These are phyloP conservation scores for Anastatica hierochuntica DNA, from an alignment of 345 rosid species.

Conservation along the genomic window DNA sequence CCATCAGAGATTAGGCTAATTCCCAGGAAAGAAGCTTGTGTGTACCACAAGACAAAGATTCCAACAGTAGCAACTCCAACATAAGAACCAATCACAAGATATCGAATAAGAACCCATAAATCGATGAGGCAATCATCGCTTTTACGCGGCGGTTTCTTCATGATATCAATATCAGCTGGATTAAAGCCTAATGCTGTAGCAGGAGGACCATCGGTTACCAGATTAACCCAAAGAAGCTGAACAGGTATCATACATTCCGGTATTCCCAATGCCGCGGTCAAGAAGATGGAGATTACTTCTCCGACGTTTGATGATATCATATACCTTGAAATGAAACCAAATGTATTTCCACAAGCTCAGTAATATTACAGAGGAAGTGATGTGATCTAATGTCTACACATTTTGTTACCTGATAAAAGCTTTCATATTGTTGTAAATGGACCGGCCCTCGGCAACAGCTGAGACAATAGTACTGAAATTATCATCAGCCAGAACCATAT, in stretches of 20 bases:
- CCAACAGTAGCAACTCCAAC: slow-evolving; percentile 98
- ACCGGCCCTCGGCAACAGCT: slow-evolving; percentile 87
- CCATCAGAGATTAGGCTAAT: slow-evolving; percentile 62
- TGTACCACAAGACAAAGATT: slow-evolving; percentile 79
- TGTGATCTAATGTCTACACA: neutral
- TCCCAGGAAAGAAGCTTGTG: slow-evolving; percentile 68
- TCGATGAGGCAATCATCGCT: slow-evolving; percentile 65
- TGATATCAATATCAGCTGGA: slow-evolving; percentile 81
- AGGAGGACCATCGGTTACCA: slow-evolving; percentile 94
- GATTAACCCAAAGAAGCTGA: slow-evolving; percentile 94
- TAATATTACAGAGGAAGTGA: neutral
- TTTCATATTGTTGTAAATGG: slow-evolving; percentile 86
- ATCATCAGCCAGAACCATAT: slow-evolving; percentile 94
- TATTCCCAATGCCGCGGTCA: slow-evolving; percentile 79
- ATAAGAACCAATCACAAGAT: slow-evolving; percentile 76
- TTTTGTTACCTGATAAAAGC: slow-evolving; percentile 68
- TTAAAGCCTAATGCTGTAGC: slow-evolving; percentile 97
- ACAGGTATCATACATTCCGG: slow-evolving; percentile 93
- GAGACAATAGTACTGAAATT: slow-evolving; percentile 75
- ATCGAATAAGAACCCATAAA: slow-evolving; percentile 69
- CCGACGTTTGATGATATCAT: slow-evolving; percentile 98
- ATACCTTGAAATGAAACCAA: slow-evolving; percentile 35
- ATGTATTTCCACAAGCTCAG: neutral
- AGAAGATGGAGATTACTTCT: slow-evolving; percentile 83
- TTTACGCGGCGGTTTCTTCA: slow-evolving; percentile 77